A percentile compares a stretch with the other conserved stretches of the same genome.
Evolutionary conservation across 176 grass and related monocot species (phyloP).

Genomic region (Zea luxurians): DNA sequence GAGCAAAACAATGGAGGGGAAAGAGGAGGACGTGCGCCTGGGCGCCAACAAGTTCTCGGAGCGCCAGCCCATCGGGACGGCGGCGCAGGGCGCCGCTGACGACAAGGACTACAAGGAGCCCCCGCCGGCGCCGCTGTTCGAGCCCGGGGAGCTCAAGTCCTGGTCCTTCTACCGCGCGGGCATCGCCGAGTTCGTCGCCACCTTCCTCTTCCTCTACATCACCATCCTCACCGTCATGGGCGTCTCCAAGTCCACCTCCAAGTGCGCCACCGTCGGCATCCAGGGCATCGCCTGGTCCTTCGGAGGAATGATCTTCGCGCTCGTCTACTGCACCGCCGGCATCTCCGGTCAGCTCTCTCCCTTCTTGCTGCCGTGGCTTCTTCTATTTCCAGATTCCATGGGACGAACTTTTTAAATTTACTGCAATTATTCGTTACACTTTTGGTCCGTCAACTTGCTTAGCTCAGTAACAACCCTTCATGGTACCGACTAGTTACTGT

Average conservation of each 20-base stretch:
- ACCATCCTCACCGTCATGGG: constrained; percentile 92
- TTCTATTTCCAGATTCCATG: neutral
- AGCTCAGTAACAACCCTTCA: neutral
- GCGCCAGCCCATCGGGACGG: constrained; percentile 79
- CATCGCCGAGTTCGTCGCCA: constrained; percentile 88
- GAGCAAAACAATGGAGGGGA: constrained; percentile 55
- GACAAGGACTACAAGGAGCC: constrained; percentile 89
- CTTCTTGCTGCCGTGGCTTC: neutral
- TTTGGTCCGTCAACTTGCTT: constrained; percentile 9
- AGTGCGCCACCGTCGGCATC: constrained; percentile 79
- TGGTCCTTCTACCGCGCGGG: constrained; percentile 97
- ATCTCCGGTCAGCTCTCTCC: constrained; percentile 62
- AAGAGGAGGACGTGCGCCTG: constrained; percentile 82
- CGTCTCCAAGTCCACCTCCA: constrained; percentile 56
- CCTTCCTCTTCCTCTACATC: constrained; percentile 97
- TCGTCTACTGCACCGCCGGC: constrained; percentile 94
- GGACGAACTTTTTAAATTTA: neutral
- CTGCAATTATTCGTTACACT: neutral
- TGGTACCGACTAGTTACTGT: neutral
- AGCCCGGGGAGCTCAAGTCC: constrained; percentile 81
- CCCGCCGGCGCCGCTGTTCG: constrained; percentile 75
- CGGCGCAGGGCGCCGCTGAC: constrained; percentile 63
- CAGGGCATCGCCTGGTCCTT: constrained; percentile 95
- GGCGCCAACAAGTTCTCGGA: constrained; percentile 78
- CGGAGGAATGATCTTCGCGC: constrained; percentile 91